These are phyloP conservation scores for Cryphonectria naterciae DNA, from an alignment of 2,329 filamentous ascomycete genomes.

Conservation along the genomic window DNA sequence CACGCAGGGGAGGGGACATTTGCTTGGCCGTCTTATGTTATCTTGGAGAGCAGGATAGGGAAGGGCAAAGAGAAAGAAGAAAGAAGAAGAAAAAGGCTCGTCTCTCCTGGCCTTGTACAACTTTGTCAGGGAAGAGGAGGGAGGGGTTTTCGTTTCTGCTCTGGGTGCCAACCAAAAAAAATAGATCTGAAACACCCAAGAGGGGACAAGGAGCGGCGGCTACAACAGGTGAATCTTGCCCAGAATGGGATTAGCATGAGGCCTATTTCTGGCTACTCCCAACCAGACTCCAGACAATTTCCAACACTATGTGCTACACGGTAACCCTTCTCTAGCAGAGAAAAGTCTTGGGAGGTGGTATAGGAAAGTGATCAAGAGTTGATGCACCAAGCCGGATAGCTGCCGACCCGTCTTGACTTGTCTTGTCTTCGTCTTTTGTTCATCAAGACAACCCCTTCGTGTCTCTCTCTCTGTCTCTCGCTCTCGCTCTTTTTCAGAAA, in stretches of 20 bases:
- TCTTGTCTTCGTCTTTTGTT: not conserved
- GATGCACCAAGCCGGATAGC: constrained; percentile 1
- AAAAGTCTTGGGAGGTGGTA: too few species aligned
- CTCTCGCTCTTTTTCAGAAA: too few species aligned
- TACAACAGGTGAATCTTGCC: not conserved
- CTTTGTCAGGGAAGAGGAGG: too few species aligned
- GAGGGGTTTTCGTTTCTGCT: not conserved
- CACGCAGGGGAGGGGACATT: not conserved
- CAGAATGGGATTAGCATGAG: not conserved
- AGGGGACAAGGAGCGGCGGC: not conserved
- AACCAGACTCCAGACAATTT: constrained; percentile 6
- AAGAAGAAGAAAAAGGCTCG: too few species aligned
- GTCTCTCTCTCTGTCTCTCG: too few species aligned
- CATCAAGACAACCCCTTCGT: not conserved
- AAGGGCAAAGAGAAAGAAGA: too few species aligned
- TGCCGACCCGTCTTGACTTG: not conserved
- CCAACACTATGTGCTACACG: not conserved
- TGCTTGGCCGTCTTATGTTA: not conserved
- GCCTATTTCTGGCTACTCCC: constrained; percentile 10
- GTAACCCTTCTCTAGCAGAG: too few species aligned
- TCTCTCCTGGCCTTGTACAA: too few species aligned
- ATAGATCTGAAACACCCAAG: constrained; percentile 10
- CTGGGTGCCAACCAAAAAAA: not conserved
- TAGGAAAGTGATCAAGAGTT: not conserved
- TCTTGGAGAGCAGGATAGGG: too few species aligned